These are phyloP conservation scores for Ogataea salicorniae DNA, from an alignment of 805 yeast species.

Conservation along the genomic window DNA sequence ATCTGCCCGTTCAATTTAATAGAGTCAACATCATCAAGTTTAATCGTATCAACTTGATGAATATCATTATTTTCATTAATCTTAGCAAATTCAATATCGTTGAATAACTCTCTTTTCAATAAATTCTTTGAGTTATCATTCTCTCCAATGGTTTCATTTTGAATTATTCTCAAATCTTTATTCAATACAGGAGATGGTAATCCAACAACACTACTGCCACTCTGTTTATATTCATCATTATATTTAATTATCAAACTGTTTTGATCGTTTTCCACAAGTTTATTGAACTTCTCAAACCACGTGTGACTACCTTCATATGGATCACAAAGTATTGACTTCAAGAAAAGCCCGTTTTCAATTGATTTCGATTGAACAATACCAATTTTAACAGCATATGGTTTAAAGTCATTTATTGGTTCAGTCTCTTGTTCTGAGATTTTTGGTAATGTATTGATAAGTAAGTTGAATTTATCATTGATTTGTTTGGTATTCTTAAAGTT, in stretches of 20 bases:
- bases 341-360: slow-evolving; percentile 17
- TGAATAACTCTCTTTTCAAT: slow-evolving; percentile 22
- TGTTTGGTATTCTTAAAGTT: slow-evolving; percentile 10
- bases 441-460: slow-evolving; percentile 9
- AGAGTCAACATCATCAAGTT: slow-evolving; percentile 12
- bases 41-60: not conserved
- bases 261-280: slow-evolving; percentile 2
- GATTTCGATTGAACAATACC: slow-evolving; percentile 25
- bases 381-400: slow-evolving; percentile 21
- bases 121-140: slow-evolving; percentile 8
- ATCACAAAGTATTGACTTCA: slow-evolving; percentile 26
- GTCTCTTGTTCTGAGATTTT: slow-evolving; percentile 8
- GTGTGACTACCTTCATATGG: slow-evolving; percentile 25
- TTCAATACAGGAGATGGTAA: slow-evolving; percentile 28
- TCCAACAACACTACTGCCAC: slow-evolving; percentile 10
- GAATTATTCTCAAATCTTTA: slow-evolving; percentile 25
- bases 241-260: slow-evolving; percentile 13
- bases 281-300: slow-evolving; percentile 13
- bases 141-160: slow-evolving; percentile 23
- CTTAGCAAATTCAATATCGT: slow-evolving; percentile 28
- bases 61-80: slow-evolving; percentile 12
- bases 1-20: slow-evolving; percentile 2
- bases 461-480: slow-evolving; percentile 7
- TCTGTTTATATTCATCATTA: slow-evolving; percentile 3
- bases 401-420: slow-evolving; percentile 6